Evolutionary conservation across 2,329 filamentous ascomycete genomes (phyloP), one percentile per base, ranked within the genome.

Genomic region (Cercospora berteroae): DNA sequence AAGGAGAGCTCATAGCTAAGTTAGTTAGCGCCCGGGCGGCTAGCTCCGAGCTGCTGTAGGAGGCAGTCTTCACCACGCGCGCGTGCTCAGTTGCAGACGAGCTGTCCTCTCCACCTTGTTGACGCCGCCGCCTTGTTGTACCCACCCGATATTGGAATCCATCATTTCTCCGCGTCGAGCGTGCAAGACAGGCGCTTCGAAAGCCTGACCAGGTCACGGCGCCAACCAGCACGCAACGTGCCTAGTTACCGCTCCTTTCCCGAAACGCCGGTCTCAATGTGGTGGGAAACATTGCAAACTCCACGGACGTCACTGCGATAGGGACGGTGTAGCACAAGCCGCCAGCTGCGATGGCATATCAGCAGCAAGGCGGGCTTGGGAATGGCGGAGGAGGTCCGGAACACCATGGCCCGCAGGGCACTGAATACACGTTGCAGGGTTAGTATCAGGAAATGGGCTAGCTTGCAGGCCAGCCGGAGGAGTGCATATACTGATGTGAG

Each of bases 361-460:
- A 90, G 83, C 88, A 87, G 79, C 84, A 87, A 77, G 87, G 86
- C 77, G 86, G 85, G 79, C 86, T 87, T 82, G 83, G 84, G 72
- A 83, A 83, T 77, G 86, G 85, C 79, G 84, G 83, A 69, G 82
- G 82, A 71, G 80, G 81, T 61, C 83, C 82, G 63, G 82, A 83
- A 68, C 79, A 82, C 63, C 79, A 80, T 79, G 82, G 76, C 67
- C 79, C 87, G 80, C 78, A 85, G 74, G 89, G 88, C 68, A 91
- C 89, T 3, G 89, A 91, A 77, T 91, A 91, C 77, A 91, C 89
- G 65, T 78, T 91, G 71, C 89, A 91, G 83, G 89, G 89, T 90
- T 78, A 75, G 83, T 67, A 25, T 23, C 44, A 55, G 75, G 83
- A 61, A n/a, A 20, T 50, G 31, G 20, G 56, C n/a, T 23, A 27